Conservation (phyloP, 2,329 filamentous ascomycete genomes). For the Tolypocladium cylindrosporum region DNA sequence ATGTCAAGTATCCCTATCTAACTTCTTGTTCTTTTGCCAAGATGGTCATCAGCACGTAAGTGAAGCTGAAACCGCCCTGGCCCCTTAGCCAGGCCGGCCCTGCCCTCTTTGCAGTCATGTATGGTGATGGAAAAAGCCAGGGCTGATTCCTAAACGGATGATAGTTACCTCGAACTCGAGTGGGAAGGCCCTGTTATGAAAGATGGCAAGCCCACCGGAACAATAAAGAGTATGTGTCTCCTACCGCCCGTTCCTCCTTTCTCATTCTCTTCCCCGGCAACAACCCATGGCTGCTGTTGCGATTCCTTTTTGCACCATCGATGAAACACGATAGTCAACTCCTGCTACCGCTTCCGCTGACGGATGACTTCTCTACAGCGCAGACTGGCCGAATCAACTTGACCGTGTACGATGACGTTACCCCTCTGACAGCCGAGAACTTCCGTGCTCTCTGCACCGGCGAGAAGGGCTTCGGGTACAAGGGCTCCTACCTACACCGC, state of each 20-base stretch:
- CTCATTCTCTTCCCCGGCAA: neutral
- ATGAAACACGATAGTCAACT: too few species aligned
- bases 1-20: too few species aligned
- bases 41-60: too few species aligned
- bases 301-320: too few species aligned
- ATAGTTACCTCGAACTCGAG: slow-evolving; percentile 59
- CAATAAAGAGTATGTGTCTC: slow-evolving; percentile 46
- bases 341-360: neutral
- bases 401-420: slow-evolving; percentile 73
- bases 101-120: too few species aligned
- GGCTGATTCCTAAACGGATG: too few species aligned
- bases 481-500: slow-evolving; percentile 79
- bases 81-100: too few species aligned
- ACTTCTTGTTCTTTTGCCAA: too few species aligned
- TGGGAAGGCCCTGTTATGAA: slow-evolving; percentile 66
- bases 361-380: slow-evolving; percentile 30
- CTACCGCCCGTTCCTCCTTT: neutral
- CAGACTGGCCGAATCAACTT: slow-evolving; percentile 78
- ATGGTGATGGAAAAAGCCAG: too few species aligned
- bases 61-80: too few species aligned
- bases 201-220: slow-evolving; percentile 41
- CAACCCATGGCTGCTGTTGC: too few species aligned
- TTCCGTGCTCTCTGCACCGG: slow-evolving; percentile 76
- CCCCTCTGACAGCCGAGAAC: slow-evolving; percentile 82
- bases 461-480: slow-evolving; percentile 75